phyloP scores from a whole-genome alignment of 139 green algal species.

The Chlamydomonas incerta region DNA sequence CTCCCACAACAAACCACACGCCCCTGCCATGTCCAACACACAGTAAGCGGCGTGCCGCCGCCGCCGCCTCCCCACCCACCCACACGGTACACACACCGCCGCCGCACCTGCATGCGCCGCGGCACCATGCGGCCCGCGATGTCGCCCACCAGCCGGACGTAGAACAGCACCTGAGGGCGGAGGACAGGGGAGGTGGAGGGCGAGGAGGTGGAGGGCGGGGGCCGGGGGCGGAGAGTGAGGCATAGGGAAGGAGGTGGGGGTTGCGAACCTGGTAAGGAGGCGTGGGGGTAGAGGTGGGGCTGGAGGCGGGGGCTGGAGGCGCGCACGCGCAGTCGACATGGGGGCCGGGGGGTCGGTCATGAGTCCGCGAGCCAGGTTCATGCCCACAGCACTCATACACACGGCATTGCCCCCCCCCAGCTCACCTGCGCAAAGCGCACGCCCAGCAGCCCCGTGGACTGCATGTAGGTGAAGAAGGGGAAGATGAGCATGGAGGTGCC shows the following conservation, averaged over 20 bases:
- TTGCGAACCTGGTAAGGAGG: background rate
- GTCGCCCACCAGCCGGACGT: constrained; percentile 76
- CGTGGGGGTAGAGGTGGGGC: background rate
- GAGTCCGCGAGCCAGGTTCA: too few species aligned
- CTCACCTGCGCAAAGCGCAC: constrained; percentile 64
- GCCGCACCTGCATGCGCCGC: constrained; percentile 24
- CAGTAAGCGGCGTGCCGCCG: too few species aligned
- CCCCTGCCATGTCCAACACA: too few species aligned
- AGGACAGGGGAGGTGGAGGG: background rate
- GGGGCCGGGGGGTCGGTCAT: too few species aligned
- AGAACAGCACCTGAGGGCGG: constrained; percentile 84
- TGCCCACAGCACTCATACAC: too few species aligned
- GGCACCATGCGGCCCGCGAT: constrained; percentile 73
- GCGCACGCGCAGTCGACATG: too few species aligned
- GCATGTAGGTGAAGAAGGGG: constrained; percentile 85
- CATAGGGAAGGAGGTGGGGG: too few species aligned
- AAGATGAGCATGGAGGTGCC: constrained; percentile 75
- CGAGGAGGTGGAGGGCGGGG: background rate
- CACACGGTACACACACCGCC: background rate
- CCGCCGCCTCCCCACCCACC: too few species aligned
- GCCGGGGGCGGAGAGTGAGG: too few species aligned
- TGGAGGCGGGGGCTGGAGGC: too few species aligned
- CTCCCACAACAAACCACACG: too few species aligned
- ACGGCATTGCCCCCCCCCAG: background rate
- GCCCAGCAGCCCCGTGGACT: constrained; percentile 65